These are phyloP conservation scores for Sphaerosporella brunnea DNA, from an alignment of 495 filamentous ascomycete species.

Conservation along the genomic window DNA sequence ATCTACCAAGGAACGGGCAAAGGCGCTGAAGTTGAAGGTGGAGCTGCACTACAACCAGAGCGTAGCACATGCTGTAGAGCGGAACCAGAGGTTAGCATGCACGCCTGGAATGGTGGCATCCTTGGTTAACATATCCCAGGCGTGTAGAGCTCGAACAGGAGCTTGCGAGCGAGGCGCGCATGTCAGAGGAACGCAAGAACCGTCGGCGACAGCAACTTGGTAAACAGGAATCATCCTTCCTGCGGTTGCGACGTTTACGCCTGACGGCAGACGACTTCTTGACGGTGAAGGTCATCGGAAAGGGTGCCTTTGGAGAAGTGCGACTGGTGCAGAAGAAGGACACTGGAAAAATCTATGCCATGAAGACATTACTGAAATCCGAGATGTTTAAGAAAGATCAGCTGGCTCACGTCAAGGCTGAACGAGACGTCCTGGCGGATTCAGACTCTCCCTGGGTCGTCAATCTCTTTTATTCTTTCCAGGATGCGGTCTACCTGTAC, in stretches of 20 bases:
- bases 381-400: conserved; percentile 99
- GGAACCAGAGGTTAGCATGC: conserved; percentile 55
- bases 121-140: conserved; percentile 31
- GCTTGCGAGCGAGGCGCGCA: conserved; percentile 44
- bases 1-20: conserved; percentile 26
- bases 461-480: conserved; percentile 93
- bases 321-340: conserved; percentile 87
- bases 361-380: conserved; percentile 94
- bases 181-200: conserved; percentile 52
- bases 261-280: conserved; percentile 82
- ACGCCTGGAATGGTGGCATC: conserved; percentile 34
- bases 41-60: conserved; percentile 29
- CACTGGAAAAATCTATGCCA: conserved; percentile 93
- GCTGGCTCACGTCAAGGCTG: conserved; percentile 91
- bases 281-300: conserved; percentile 94
- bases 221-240: conserved; percentile 71
- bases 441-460: conserved; percentile 98
- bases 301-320: conserved; percentile 96
- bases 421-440: conserved; percentile 93
- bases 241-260: conserved; percentile 85
- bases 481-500: conserved; percentile 87
- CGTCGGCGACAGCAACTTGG: conserved; percentile 59
- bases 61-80: conserved; percentile 44
- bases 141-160: conserved; percentile 79
- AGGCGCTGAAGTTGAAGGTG: conserved; percentile 30